A percentile compares a stretch with the other conserved stretches of the same genome.
Evolutionary conservation across 768 basidiomycete genomes (phyloP).

Genomic region (Roridomyces roridus): DNA sequence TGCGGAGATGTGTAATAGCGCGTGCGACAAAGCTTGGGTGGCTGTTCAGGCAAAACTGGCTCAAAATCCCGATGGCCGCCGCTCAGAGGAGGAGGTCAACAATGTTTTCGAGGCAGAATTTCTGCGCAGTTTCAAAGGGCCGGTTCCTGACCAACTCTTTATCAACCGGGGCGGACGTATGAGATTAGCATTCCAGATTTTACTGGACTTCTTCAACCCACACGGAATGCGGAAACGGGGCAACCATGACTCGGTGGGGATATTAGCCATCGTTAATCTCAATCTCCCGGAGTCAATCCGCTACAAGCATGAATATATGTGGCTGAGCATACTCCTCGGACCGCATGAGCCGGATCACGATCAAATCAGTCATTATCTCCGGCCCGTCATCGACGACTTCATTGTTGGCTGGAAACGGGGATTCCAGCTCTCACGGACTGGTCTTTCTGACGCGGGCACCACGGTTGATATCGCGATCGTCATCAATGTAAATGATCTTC

Average conservation of each 20-base stretch:
- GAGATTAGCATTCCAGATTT: slow-evolving; percentile 28
- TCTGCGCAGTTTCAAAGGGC: slow-evolving; percentile 34
- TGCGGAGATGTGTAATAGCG: slow-evolving; percentile 21
- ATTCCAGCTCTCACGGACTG: slow-evolving; percentile 19
- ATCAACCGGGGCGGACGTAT: slow-evolving; percentile 26
- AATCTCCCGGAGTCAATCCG: slow-evolving; percentile 36
- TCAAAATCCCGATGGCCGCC: slow-evolving; percentile 1
- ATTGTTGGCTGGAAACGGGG: slow-evolving; percentile 22
- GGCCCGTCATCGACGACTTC: slow-evolving; percentile 34
- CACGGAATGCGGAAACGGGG: slow-evolving; percentile 30
- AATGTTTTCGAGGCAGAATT: slow-evolving; percentile 34
- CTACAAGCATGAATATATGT: slow-evolving; percentile 38
- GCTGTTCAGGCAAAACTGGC: slow-evolving; percentile 4
- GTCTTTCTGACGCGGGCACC: not conserved
- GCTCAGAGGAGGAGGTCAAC: slow-evolving; percentile 17
- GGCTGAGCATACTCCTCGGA: slow-evolving; percentile 34
- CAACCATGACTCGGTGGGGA: slow-evolving; percentile 30
- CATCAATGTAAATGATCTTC: slow-evolving; percentile 36
- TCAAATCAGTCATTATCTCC: slow-evolving; percentile 32
- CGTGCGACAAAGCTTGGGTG: slow-evolving; percentile 23
- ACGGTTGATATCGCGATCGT: slow-evolving; percentile 9
- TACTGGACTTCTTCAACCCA: slow-evolving; percentile 37
- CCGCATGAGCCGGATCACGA: slow-evolving; percentile 32
- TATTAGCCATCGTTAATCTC: slow-evolving; percentile 36
- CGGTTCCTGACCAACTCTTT: slow-evolving; percentile 25